These are phyloP conservation scores for Grigorovia transvaalensis DNA, from an alignment of 805 yeast genomes.

Conservation along the genomic window DNA sequence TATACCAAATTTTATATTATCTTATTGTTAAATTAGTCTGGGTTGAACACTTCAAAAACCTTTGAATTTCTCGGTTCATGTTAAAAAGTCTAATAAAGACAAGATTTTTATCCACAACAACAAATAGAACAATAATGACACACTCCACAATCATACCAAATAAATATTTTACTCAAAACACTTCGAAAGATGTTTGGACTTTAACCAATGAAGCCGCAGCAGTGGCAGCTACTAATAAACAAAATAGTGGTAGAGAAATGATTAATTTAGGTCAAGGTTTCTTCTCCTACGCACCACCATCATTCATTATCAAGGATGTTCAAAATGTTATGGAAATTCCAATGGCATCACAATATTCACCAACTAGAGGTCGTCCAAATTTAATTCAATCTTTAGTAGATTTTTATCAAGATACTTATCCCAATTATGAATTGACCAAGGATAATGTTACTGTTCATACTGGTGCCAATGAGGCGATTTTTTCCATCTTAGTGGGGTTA, in stretches of 20 bases:
- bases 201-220: conserved; percentile 93
- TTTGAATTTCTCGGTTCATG: background rate
- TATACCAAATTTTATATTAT: too few relatives aligned
- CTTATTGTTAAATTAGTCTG: too few relatives aligned
- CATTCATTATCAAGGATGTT: conserved; percentile 81
- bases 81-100: background rate
- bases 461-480: conserved; percentile 95
- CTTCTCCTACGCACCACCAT: conserved; percentile 91
- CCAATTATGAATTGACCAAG: conserved; percentile 33
- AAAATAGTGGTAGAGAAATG: conserved; percentile 60
- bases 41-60: too few relatives aligned
- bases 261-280: conserved; percentile 95
- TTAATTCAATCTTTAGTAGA: conserved; percentile 59
- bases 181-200: conserved; percentile 88
- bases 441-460: conserved; percentile 65
- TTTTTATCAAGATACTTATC: conserved; percentile 57
- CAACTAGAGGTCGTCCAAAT: conserved; percentile 75
- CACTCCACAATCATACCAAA: conserved; percentile 20
- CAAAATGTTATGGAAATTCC: conserved; percentile 63
- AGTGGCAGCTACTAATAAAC: conserved; percentile 43
- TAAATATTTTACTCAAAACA: conserved; percentile 47
- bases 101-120: background rate
- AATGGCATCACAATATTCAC: conserved; percentile 83
- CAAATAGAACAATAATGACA: background rate
- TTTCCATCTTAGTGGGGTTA: conserved; percentile 75